These are phyloP conservation scores for Leishmania lainsoni DNA, from an alignment of 208 protist species.

Conservation along the genomic window DNA sequence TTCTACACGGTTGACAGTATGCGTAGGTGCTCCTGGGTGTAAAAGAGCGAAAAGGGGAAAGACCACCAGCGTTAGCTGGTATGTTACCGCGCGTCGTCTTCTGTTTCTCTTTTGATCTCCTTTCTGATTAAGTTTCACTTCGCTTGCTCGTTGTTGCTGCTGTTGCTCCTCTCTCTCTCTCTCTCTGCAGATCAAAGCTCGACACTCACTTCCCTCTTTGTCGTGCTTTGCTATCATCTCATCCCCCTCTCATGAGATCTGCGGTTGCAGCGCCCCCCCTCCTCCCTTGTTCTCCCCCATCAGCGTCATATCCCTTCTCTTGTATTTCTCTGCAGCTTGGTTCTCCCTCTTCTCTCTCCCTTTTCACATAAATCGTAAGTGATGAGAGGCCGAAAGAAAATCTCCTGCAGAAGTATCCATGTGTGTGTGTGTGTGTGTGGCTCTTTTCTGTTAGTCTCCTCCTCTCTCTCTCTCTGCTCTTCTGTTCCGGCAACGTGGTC, in stretches of 20 bases:
- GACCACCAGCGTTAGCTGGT: background rate
- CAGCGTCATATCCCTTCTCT: background rate
- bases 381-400: background rate
- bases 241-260: background rate
- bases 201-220: background rate
- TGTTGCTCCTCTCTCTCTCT: background rate
- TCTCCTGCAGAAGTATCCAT: background rate
- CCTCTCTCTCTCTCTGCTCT: background rate
- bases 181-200: background rate
- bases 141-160: background rate
- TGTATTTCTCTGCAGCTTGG: background rate
- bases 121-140: background rate
- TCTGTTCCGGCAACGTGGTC: background rate
- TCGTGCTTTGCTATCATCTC: constrained; percentile 9
- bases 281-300: background rate
- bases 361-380: background rate
- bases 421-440: background rate
- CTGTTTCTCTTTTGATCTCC: background rate
- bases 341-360: background rate
- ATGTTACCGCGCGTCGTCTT: background rate
- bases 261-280: background rate
- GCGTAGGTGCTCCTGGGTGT: background rate
- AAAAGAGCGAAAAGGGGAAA: background rate
- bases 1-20: background rate
- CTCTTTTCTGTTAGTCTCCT: background rate